These are phyloP conservation scores for Medicago arabica DNA, from an alignment of 306 rosid genomes.

Conservation along the genomic window DNA sequence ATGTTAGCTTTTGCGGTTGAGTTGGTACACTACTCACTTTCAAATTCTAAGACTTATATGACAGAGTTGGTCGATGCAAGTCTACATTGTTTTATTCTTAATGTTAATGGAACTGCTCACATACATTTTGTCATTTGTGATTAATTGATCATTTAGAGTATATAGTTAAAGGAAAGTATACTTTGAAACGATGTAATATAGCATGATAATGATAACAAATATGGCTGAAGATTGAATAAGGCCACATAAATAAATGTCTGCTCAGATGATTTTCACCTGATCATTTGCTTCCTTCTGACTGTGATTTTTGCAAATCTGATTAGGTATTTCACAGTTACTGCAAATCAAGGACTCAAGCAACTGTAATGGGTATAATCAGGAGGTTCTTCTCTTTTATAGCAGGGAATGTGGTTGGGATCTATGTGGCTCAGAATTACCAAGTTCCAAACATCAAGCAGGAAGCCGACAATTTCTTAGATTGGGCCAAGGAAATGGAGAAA, in stretches of 20 bases:
- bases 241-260: neutral
- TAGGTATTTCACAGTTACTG: conserved; percentile 15
- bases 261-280: conserved; percentile 13
- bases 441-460: conserved; percentile 75
- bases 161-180: conserved; percentile 1
- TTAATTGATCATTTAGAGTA: conserved; percentile 9
- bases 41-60: neutral
- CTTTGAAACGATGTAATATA: conserved; percentile 17
- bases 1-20: neutral
- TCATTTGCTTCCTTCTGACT: conserved; percentile 38
- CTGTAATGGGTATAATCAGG: conserved; percentile 71
- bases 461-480: conserved; percentile 46
- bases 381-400: conserved; percentile 65
- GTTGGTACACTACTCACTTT: neutral
- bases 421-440: conserved; percentile 76
- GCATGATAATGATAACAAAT: neutral
- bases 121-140: neutral
- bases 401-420: conserved; percentile 66
- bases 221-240: conserved; percentile 8
- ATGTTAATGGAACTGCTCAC: conserved; percentile 9
- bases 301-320: conserved; percentile 23
- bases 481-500: conserved; percentile 59
- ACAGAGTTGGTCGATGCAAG: neutral
- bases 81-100: conserved; percentile 1
- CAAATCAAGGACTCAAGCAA: conserved; percentile 27